Base-by-base conservation (phyloP, 139 green algal species). In the Tetradesmus obliquus region DNA sequence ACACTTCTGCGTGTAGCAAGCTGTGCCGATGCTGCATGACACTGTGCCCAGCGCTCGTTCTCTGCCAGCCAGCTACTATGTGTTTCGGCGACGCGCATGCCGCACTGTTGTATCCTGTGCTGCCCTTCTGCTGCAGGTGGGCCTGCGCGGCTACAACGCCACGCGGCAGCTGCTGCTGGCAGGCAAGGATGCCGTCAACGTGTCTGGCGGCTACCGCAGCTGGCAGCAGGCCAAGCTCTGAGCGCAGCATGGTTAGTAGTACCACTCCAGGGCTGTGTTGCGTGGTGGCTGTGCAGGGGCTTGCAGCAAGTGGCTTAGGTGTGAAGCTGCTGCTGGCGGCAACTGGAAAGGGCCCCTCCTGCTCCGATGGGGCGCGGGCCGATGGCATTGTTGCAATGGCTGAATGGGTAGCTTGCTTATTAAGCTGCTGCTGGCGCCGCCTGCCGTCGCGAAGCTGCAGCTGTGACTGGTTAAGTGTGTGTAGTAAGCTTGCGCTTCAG, bases 111-210 rank as follows among this genome's bases (percentile, higher is more conserved):
- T 71, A 19, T 71, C 19, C 54, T 13, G 19, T 87, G 17, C 10
- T 85, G 32, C 57, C 20, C 4, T 89, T 12, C 22, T 90, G 86
- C 20, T 90, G 86, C 88, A 95, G 94, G 94, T 96, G 17, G 94
- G 94, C 10, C 92, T 94, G 51, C 92, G 94, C 22, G 94, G 93
- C 79, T 95, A 96, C 92, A 90, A 95, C 22, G 94, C 92, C 15
- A 93, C 86, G 1, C 92, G 94, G 4, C 92, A 95, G 83, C 86
- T 96, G 82, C 71, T 94, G 84, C 76, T 91, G 45, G 76, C 66
- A 22, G 93, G 91, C 10, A 54, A 87, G 6, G 79, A 93, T 66
- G 94, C 93, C 3, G 79, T 92, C 79, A 96, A 96, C 89, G 19
- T 96, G 3, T 93, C 60, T 19, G 94, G 94, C 8, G 94, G 94